Evolutionary conservation across 208 protist species (phyloP).

Genomic region (Leishmania aethiopica): DNA sequence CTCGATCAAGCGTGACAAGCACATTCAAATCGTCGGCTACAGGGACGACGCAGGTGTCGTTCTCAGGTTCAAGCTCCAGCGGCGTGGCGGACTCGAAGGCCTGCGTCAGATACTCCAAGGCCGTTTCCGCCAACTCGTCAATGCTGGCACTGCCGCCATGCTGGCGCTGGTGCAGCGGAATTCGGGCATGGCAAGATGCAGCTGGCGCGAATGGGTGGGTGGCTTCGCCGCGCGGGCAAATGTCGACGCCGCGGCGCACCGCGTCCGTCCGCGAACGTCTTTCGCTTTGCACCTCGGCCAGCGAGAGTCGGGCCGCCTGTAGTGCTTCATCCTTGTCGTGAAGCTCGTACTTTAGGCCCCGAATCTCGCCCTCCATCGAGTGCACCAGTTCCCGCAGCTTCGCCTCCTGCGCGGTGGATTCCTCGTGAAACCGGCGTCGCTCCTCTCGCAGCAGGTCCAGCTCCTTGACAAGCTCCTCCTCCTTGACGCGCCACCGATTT

Average conservation of each 20-base stretch:
- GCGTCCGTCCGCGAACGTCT: not conserved
- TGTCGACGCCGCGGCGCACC: not conserved
- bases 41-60: constrained; percentile 69
- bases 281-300: not conserved
- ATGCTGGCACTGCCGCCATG: not conserved
- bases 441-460: constrained; percentile 66
- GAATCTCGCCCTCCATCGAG: constrained; percentile 44
- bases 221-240: no score
- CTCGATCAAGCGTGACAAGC: constrained; percentile 76
- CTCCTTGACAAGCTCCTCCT: constrained; percentile 65
- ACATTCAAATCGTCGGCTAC: constrained; percentile 41
- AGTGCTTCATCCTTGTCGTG: constrained; percentile 25
- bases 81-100: constrained; percentile 21
- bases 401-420: constrained; percentile 28
- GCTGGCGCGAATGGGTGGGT: not conserved
- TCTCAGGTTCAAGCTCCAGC: constrained; percentile 54
- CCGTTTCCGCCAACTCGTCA: constrained; percentile 26
- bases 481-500: constrained; percentile 46
- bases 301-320: constrained; percentile 12
- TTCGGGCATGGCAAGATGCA: not conserved
- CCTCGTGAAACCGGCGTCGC: constrained; percentile 30
- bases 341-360: constrained; percentile 14
- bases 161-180: not conserved
- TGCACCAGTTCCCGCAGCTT: constrained; percentile 40
- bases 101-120: constrained; percentile 34